phyloP scores from a whole-genome alignment of 2,329 filamentous ascomycete species.

The Grosmannia huntii region DNA sequence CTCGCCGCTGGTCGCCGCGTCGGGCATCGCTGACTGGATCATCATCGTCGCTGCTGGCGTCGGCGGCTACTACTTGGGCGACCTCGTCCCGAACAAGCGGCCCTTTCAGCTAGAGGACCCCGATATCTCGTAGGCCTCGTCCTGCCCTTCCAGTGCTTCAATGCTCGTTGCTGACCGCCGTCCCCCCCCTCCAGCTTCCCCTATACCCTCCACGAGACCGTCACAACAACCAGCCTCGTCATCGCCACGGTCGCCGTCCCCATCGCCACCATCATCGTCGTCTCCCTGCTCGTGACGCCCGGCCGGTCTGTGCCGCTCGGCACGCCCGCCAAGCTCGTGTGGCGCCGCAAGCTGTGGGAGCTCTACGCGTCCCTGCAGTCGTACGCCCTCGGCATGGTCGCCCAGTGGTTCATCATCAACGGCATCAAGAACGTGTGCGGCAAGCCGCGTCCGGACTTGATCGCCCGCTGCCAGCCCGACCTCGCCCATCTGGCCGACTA shows the following conservation, averaged over 20 bases:
- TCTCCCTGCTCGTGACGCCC: conserved; percentile 59
- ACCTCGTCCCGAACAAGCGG: conserved; percentile 50
- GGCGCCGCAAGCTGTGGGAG: conserved; percentile 82
- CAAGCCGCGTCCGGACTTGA: conserved; percentile 52
- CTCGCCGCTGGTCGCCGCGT: conserved; percentile 34
- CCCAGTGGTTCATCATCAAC: conserved; percentile 69
- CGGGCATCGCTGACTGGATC: conserved; percentile 65
- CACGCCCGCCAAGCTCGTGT: conserved; percentile 52
- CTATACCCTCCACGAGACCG: conserved; percentile 54
- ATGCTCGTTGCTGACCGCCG: not conserved
- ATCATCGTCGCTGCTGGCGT: conserved; percentile 47
- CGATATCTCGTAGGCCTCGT: conserved; percentile 52
- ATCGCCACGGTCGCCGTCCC: conserved; percentile 54
- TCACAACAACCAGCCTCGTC: conserved; percentile 52
- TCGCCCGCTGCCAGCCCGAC: conserved; percentile 65
- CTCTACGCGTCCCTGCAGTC: conserved; percentile 78
- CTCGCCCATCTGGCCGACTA: conserved; percentile 45
- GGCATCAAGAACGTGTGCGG: conserved; percentile 82
- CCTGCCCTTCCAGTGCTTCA: too few relatives aligned
- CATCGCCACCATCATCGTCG: conserved; percentile 51
- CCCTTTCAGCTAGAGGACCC: conserved; percentile 63
- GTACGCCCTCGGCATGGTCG: conserved; percentile 57
- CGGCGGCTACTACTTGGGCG: conserved; percentile 46
- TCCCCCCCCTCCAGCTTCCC: conserved; percentile 49
- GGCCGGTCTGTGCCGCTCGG: conserved; percentile 52